Conservation (phyloP, 768 basidiomycete genomes). For the Scleroderma citrinum region DNA sequence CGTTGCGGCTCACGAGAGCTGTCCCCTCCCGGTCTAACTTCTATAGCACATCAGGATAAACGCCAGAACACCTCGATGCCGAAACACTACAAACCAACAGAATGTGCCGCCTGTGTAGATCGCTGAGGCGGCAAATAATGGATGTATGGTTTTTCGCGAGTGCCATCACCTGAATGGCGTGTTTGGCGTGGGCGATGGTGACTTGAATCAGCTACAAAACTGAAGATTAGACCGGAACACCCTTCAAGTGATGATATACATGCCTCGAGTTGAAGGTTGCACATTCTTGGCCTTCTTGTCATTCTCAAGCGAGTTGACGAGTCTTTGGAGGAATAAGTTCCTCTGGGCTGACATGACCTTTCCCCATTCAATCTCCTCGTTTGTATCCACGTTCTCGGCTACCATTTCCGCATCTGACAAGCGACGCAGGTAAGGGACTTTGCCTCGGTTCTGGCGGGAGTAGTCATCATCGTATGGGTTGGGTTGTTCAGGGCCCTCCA, state of each 20-base stretch:
- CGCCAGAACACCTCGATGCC: neutral
- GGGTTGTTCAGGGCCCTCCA: conserved; percentile 55
- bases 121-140: conserved; percentile 29
- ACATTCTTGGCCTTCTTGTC: conserved; percentile 44
- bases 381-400: conserved; percentile 72
- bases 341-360: conserved; percentile 65
- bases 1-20: conserved; percentile 27
- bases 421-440: conserved; percentile 55
- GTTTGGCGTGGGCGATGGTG: conserved; percentile 22
- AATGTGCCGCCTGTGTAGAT: conserved; percentile 9
- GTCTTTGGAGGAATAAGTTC: conserved; percentile 63
- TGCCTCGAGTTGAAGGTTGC: conserved; percentile 24
- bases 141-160: conserved; percentile 29
- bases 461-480: conserved; percentile 76
- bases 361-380: conserved; percentile 76
- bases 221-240: neutral
- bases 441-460: conserved; percentile 49
- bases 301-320: conserved; percentile 50
- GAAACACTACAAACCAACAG: conserved; percentile 16
- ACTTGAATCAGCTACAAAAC: conserved; percentile 17
- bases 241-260: neutral
- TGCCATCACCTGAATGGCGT: conserved; percentile 18
- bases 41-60: conserved; percentile 11
- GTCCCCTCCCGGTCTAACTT: conserved; percentile 8
- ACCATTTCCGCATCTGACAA: conserved; percentile 50